Evolutionary conservation across 148 eudicot species (phyloP).

Genomic region (Arctostaphylos glauca): DNA sequence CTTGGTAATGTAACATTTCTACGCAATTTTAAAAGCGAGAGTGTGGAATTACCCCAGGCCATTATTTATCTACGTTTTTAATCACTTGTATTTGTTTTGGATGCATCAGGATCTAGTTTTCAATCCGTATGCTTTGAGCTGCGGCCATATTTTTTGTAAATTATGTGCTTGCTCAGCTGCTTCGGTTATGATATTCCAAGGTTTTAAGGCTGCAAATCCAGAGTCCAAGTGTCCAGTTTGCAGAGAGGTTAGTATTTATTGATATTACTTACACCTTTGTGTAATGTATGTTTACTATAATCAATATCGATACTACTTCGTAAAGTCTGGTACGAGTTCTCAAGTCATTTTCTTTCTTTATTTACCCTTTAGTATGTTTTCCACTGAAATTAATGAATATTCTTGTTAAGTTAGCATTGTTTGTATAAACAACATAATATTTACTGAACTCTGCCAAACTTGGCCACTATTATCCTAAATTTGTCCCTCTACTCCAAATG

Average conservation of each 20-base stretch:
- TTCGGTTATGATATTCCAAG: slow-evolving; percentile 35
- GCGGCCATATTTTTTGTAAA: slow-evolving; percentile 45
- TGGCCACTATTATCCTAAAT: too few relatives aligned
- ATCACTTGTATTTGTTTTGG: slow-evolving; percentile 13
- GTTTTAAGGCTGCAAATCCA: slow-evolving; percentile 29
- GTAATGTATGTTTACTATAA: background rate
- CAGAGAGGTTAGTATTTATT: slow-evolving; percentile 30
- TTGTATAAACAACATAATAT: too few relatives aligned
- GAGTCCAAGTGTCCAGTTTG: slow-evolving; percentile 40
- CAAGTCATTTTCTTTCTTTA: background rate
- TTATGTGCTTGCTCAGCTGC: slow-evolving; percentile 41
- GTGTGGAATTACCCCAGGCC: background rate
- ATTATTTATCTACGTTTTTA: background rate
- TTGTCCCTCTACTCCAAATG: background rate
- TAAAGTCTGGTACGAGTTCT: background rate
- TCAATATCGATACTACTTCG: background rate
- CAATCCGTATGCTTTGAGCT: slow-evolving; percentile 38
- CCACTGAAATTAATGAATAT: background rate
- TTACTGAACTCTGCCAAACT: too few relatives aligned
- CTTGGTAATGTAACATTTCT: slow-evolving; percentile 26
- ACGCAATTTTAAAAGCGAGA: background rate
- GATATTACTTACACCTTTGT: background rate
- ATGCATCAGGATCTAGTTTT: slow-evolving; percentile 34
- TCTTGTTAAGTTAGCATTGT: background rate
- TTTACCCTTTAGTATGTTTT: background rate